Percentiles rank a stretch among this genome's conserved stretches.
Evolutionary conservation across 345 rosid species (phyloP).

Genomic region (Brassica incana): DNA sequence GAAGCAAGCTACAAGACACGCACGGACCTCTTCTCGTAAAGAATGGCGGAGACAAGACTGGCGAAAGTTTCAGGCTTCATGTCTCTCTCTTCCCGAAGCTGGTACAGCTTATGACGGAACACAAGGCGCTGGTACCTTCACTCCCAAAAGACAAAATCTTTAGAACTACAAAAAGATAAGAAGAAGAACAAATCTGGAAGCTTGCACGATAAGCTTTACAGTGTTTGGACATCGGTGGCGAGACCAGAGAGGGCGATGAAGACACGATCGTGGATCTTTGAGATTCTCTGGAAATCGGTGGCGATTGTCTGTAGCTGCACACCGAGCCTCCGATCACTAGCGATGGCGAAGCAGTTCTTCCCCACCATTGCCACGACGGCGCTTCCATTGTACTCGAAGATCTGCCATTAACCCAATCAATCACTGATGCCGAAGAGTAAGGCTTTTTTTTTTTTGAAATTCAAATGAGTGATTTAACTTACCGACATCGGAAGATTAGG

Average conservation of each 20-base stretch:
- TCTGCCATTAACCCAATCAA: slow-evolving; percentile 41
- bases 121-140: slow-evolving; percentile 87
- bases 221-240: slow-evolving; percentile 88
- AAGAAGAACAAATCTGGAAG: not conserved
- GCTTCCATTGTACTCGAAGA: slow-evolving; percentile 97
- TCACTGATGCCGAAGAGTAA: not conserved
- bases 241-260: slow-evolving; percentile 91
- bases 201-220: slow-evolving; percentile 41
- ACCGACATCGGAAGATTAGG: slow-evolving; percentile 53
- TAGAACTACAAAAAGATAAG: not conserved
- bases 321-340: slow-evolving; percentile 90
- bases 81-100: slow-evolving; percentile 93
- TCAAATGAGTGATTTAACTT: slow-evolving; percentile 23
- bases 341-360: slow-evolving; percentile 97
- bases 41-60: slow-evolving; percentile 86
- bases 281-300: slow-evolving; percentile 88
- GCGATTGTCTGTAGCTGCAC: slow-evolving; percentile 96
- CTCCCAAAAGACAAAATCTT: not conserved
- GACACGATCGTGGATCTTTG: slow-evolving; percentile 77
- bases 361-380: slow-evolving; percentile 99
- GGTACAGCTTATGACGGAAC: slow-evolving; percentile 85
- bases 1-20: slow-evolving; percentile 9
- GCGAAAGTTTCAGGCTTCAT: slow-evolving; percentile 99
- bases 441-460: not conserved
- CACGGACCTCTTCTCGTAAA: slow-evolving; percentile 87